Base-by-base conservation (phyloP, 2,329 filamentous ascomycete species). In the Aureobasidium melanogenum region DNA sequence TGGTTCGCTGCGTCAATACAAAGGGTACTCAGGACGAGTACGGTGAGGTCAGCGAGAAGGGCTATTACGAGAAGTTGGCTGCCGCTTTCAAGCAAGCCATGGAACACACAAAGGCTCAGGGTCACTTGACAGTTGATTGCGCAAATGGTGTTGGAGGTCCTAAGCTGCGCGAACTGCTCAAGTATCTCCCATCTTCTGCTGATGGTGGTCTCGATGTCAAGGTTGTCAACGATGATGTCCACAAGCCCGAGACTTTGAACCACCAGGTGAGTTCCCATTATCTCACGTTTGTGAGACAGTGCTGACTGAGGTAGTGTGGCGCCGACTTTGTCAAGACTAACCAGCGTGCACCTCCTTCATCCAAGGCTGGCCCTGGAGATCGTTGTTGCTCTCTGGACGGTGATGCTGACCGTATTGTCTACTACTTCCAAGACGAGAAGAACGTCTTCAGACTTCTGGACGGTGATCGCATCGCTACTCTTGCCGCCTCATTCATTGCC, bases 251-350 rank as follows among this genome's bases (percentile, higher is more conserved):
- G 72, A 84, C 88, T 60, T 80, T 99, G 67, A 99, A 99, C 75
- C 84, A 89, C 32, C 90, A 96, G 69, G 89, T 92, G 79, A 75
- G 82, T 54, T n/a, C 4, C 47, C n/a, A 17, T 34, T 2, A 43
- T 15, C 17, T 3, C 4, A n/a, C 5, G 22, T 19, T 8, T 17
- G 19, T 39, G 9, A 6, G 2, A 50, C n/a, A 32, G 14, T 34
- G 19, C 60, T 51, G 32, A 55, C 5, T 9, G 59, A 59, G 54
- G 5, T 30, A 95, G 85, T 96, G 89, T 71, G 94, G 94, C 74
- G 94, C 94, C 71, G 94, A 99, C 76, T 97, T 85, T 69, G 94
- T 99, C 75, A 99, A 99, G 80, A 97, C 94, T 19, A 91, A 91
- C 76, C 94, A 99, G 79, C 86, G 91, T 65, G 89, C 91, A 63